phyloP scores from a whole-genome alignment of 139 green algal species.

The Nannochloris sp. region DNA sequence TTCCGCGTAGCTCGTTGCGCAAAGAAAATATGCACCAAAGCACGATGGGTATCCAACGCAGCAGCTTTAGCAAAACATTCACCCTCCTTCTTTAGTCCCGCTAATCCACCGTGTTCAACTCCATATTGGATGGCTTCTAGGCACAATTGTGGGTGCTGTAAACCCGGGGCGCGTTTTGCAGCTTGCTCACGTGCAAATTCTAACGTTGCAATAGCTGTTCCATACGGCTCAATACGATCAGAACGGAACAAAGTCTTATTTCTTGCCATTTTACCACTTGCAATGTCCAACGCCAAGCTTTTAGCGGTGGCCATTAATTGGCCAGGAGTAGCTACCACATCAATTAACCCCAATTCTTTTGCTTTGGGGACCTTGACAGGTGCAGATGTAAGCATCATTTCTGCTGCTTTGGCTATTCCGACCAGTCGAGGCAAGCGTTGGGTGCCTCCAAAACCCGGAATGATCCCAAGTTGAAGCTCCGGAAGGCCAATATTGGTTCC shows the following conservation, averaged over 20 bases:
- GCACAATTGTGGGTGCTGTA: constrained; percentile 88
- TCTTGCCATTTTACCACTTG: constrained; percentile 21
- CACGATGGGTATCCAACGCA: constrained; percentile 78
- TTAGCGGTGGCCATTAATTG: constrained; percentile 57
- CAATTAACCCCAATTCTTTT: constrained; percentile 80
- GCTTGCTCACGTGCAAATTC: constrained; percentile 69
- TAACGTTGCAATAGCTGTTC: constrained; percentile 68
- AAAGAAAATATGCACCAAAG: constrained; percentile 98
- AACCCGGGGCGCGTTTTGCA: constrained; percentile 45
- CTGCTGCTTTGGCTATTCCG: constrained; percentile 77
- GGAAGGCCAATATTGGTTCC: constrained; percentile 83
- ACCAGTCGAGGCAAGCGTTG: constrained; percentile 93
- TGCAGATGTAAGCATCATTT: constrained; percentile 93
- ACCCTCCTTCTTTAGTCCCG: constrained; percentile 65
- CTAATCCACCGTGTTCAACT: constrained; percentile 66
- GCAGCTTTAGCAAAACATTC: constrained; percentile 66
- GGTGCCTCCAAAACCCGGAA: constrained; percentile 97
- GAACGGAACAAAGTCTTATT: constrained; percentile 29
- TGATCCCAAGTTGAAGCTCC: constrained; percentile 94
- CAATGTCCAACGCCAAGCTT: constrained; percentile 75
- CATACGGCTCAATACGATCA: constrained; percentile 69
- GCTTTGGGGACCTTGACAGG: constrained; percentile 58
- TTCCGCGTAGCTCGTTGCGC: constrained; percentile 88
- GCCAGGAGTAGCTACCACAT: constrained; percentile 58
- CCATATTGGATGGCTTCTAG: constrained; percentile 84